Evolutionary conservation across 192 early-diverging fungal genomes (phyloP).

Genomic region (Coemansia asiatica): DNA sequence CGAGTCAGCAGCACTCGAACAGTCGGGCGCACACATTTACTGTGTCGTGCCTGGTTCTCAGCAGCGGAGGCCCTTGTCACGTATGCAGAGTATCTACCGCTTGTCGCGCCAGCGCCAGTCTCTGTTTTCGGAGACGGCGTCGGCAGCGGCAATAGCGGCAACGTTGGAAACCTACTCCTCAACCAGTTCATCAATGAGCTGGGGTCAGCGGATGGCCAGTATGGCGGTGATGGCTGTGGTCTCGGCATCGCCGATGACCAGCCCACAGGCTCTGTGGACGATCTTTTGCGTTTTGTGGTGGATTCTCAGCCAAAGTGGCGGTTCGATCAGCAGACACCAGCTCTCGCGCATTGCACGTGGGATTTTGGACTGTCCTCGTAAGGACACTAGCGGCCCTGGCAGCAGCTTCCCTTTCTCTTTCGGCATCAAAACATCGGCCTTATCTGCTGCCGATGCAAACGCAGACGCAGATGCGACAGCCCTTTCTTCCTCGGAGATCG

Average conservation of each 20-base stretch:
- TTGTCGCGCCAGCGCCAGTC: slow-evolving; percentile 36
- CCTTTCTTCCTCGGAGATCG: neutral
- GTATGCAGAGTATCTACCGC: slow-evolving; percentile 54
- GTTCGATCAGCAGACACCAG: slow-evolving; percentile 53
- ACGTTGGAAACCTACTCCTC: slow-evolving; percentile 43
- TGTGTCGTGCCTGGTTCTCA: slow-evolving; percentile 54
- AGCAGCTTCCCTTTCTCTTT: neutral
- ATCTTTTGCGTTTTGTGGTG: slow-evolving; percentile 56
- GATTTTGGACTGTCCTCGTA: slow-evolving; percentile 46
- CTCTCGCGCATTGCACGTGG: slow-evolving; percentile 53
- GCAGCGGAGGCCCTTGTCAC: slow-evolving; percentile 56
- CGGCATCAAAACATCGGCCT: neutral
- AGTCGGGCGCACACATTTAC: slow-evolving; percentile 48
- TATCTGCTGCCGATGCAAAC: neutral
- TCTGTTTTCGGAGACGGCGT: slow-evolving; percentile 15
- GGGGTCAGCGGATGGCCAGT: slow-evolving; percentile 50
- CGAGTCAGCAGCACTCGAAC: slow-evolving; percentile 59
- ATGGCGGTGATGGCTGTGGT: slow-evolving; percentile 41
- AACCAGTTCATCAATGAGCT: slow-evolving; percentile 55
- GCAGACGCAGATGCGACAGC: neutral
- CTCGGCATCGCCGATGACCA: slow-evolving; percentile 48
- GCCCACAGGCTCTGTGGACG: slow-evolving; percentile 46
- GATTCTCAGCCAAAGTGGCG: slow-evolving; percentile 52
- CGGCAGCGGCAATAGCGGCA: slow-evolving; percentile 25
- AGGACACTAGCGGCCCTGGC: neutral